Conservation (phyloP, 169 alveolate species). For the Plasmodium knowlesi region DNA sequence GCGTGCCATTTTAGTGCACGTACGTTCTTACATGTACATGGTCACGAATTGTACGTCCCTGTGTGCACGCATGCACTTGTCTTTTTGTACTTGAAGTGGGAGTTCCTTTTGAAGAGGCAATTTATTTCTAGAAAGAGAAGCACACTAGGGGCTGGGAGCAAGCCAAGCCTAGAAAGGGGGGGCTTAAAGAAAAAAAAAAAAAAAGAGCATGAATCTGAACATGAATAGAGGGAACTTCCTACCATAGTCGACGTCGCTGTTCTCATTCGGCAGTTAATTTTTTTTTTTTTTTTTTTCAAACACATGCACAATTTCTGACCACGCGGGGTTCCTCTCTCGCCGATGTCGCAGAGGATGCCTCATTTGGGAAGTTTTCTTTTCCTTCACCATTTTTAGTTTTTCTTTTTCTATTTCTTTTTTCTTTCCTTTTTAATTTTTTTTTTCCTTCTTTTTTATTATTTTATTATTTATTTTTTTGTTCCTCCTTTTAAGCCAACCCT, state of each 20-base stretch:
- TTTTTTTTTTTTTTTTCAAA: no score
- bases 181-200: not conserved
- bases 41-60: not conserved
- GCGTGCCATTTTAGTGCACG: not conserved
- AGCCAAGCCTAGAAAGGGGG: not conserved
- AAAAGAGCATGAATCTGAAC: not conserved
- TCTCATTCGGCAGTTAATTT: not conserved
- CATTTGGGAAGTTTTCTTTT: not conserved
- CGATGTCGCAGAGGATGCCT: not conserved
- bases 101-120: not conserved
- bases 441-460: not conserved
- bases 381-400: not conserved
- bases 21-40: not conserved
- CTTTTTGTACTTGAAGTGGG: not conserved
- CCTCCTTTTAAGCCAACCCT: not conserved
- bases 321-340: not conserved
- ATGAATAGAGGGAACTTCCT: not conserved
- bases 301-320: not conserved
- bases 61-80: slow-evolving; percentile 25
- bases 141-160: not conserved
- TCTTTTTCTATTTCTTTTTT: not conserved
- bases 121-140: not conserved
- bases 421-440: not conserved
- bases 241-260: not conserved
- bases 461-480: no score